Conservation (phyloP, 2,329 filamentous ascomycete species). For the Neonectria hederae region DNA sequence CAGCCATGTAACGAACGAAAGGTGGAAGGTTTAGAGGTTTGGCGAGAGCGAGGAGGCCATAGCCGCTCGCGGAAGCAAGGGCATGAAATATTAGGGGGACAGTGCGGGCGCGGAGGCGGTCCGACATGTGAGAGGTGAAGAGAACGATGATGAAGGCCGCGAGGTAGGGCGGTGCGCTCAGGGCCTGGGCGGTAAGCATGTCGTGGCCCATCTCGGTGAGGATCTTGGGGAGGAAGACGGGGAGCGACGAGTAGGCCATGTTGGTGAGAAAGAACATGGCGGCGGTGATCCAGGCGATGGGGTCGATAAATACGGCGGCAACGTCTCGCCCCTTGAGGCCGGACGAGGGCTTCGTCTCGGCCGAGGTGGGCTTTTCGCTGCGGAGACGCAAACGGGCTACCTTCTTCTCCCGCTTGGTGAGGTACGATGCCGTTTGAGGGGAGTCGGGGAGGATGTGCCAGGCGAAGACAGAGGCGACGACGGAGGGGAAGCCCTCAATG, state of each 20-base stretch:
- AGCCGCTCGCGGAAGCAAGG: constrained; percentile 69
- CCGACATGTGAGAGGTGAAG: constrained; percentile 76
- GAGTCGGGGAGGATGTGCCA: constrained; percentile 82
- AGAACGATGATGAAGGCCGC: constrained; percentile 78
- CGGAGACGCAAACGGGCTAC: constrained; percentile 76
- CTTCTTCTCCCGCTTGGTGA: constrained; percentile 70
- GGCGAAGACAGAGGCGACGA: constrained; percentile 77
- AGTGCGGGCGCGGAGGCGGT: constrained; percentile 70
- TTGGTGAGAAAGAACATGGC: constrained; percentile 89
- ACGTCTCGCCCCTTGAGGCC: constrained; percentile 66
- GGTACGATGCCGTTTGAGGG: constrained; percentile 71
- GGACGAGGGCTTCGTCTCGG: constrained; percentile 32
- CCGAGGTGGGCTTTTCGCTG: constrained; percentile 52
- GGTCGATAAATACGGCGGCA: constrained; percentile 53
- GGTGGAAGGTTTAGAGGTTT: constrained; percentile 55
- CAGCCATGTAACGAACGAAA: constrained; percentile 72
- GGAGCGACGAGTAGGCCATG: constrained; percentile 87
- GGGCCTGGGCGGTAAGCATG: constrained; percentile 74
- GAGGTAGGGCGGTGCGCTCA: constrained; percentile 84
- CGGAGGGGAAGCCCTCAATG: constrained; percentile 84
- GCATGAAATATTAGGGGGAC: constrained; percentile 75
- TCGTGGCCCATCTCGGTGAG: constrained; percentile 80
- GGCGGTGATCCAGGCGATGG: constrained; percentile 72
- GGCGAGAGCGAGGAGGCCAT: constrained; percentile 68
- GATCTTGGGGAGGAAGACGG: constrained; percentile 87